Conservation (phyloP, 805 yeast genomes). For the Naumovozyma dairenensis region DNA sequence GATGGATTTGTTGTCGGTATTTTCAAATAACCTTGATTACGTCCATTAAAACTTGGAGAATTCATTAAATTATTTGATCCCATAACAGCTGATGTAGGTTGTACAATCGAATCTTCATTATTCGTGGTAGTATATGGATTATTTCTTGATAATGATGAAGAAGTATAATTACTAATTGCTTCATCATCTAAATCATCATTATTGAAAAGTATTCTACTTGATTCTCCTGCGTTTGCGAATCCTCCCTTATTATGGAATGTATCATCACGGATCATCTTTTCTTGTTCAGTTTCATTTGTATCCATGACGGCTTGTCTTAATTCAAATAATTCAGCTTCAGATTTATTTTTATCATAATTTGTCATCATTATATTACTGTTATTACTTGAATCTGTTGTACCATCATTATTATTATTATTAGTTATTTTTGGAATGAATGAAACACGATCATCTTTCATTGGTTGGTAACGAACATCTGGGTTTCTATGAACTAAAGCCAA, state of each 20-base stretch:
- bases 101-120: conserved; percentile 15
- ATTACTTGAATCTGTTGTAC: conserved; percentile 22
- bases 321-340: conserved; percentile 28
- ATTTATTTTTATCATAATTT: conserved; percentile 17
- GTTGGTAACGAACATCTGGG: conserved; percentile 92
- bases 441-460: conserved; percentile 92
- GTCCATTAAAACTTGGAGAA: too few species aligned
- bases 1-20: conserved; percentile 10
- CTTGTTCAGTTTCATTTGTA: conserved; percentile 28
- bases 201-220: conserved; percentile 9
- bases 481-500: conserved; percentile 78
- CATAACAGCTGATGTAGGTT: conserved; percentile 24
- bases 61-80: conserved; percentile 9
- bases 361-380: conserved; percentile 15
- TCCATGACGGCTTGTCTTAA: conserved; percentile 30
- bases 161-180: conserved; percentile 10
- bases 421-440: conserved; percentile 77
- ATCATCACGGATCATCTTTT: conserved; percentile 18
- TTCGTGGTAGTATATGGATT: conserved; percentile 1
- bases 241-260: conserved; percentile 9
- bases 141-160: conserved; percentile 7
- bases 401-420: conserved; percentile 24
- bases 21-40: conserved; percentile 9
- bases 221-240: too few species aligned
- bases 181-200: conserved; percentile 11